These are phyloP conservation scores for Zoysia pacifica DNA, from an alignment of 176 grass and related monocot genomes.

Conservation along the genomic window DNA sequence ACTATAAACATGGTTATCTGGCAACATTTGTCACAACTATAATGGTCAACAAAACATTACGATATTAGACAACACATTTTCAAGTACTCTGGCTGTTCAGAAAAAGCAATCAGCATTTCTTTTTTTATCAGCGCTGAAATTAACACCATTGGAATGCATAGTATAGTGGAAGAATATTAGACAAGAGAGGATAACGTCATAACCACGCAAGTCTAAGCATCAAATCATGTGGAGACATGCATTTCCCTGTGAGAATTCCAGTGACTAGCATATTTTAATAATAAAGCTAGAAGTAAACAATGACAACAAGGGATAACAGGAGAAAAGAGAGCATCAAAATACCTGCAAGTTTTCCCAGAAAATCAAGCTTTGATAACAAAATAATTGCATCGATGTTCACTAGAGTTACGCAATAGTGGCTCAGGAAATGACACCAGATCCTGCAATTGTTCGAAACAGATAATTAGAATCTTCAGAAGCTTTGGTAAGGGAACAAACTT, in stretches of 20 bases:
- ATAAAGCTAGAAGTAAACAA: background rate
- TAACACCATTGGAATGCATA: background rate
- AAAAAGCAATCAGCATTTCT: conserved; percentile 1
- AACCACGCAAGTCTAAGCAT: background rate
- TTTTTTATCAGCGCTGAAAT: background rate
- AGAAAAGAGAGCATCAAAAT: conserved; percentile 25
- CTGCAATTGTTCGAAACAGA: conserved; percentile 50
- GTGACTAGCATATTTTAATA: background rate
- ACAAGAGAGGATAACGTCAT: background rate
- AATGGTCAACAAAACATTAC: background rate
- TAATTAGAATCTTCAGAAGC: conserved; percentile 23
- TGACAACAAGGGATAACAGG: background rate
- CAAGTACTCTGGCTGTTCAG: background rate
- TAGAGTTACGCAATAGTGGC: conserved; percentile 87
- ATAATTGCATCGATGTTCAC: conserved; percentile 81
- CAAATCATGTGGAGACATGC: background rate
- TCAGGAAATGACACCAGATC: conserved; percentile 89
- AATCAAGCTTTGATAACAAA: conserved; percentile 86
- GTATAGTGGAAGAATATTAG: background rate
- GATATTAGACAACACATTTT: background rate
- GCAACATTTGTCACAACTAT: conserved; percentile 1
- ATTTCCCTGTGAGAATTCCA: background rate
- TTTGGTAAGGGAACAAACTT: no score
- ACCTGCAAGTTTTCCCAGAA: conserved; percentile 84
- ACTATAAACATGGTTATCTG: background rate